Conservation (phyloP, 2,329 filamentous ascomycete species). For the Sclerotinia nivalis region DNA sequence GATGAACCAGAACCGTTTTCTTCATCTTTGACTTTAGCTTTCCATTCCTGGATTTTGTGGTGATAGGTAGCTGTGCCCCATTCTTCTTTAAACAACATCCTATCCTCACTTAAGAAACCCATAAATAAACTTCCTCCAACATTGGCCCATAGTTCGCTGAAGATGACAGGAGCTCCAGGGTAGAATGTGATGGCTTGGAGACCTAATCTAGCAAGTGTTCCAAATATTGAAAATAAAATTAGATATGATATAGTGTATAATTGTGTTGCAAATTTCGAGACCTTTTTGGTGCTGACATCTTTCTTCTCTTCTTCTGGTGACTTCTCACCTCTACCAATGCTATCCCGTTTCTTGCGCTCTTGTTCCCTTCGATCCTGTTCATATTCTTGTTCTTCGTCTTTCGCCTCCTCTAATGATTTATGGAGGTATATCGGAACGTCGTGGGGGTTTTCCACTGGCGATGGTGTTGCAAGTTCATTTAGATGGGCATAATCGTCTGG, state of each 20-base stretch:
- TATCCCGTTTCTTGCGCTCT: constrained; percentile 19
- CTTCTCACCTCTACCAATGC: constrained; percentile 17
- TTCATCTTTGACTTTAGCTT: constrained; percentile 43
- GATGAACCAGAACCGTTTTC: constrained; percentile 39
- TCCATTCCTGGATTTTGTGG: constrained; percentile 42
- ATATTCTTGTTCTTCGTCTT: constrained; percentile 30
- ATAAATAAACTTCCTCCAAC: constrained; percentile 78
- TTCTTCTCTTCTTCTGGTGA: constrained; percentile 24
- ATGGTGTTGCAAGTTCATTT: constrained; percentile 47
- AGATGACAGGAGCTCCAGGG: constrained; percentile 71
- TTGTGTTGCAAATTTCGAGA: constrained; percentile 56
- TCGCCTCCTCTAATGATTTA: constrained; percentile 45
- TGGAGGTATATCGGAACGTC: constrained; percentile 44
- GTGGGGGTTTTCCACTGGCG: constrained; percentile 49
- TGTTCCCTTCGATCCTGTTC: constrained; percentile 25
- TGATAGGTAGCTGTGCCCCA: constrained; percentile 54
- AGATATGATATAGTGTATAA: constrained; percentile 79
- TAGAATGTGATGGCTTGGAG: constrained; percentile 79
- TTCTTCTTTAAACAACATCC: constrained; percentile 70
- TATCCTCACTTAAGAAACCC: constrained; percentile 82
- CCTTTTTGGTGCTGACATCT: constrained; percentile 29
- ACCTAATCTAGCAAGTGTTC: constrained; percentile 80
- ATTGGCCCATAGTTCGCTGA: constrained; percentile 83
- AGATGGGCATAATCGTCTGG: constrained; percentile 46
- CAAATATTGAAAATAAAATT: constrained; percentile 80